Conservation (phyloP, 2,329 filamentous ascomycete genomes). For the Xylariaceae sp. region DNA sequence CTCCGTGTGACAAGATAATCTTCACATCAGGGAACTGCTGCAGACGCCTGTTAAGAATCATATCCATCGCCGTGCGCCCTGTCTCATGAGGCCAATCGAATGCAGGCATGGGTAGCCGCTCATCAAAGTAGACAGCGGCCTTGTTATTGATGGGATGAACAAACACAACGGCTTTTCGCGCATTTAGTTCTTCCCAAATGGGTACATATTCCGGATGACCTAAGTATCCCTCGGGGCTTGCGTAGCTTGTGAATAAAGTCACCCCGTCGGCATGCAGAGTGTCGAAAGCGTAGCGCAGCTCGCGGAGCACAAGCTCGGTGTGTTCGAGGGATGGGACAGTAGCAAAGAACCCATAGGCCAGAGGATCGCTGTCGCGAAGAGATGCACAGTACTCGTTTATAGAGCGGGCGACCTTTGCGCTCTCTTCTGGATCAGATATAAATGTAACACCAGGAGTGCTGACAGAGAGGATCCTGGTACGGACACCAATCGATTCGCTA, state of each 20-base stretch:
- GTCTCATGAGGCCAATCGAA: constrained; percentile 3
- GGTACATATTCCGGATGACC: background rate
- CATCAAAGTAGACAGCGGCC: background rate
- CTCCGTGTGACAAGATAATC: background rate
- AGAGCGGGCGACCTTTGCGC: background rate
- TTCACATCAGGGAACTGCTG: background rate
- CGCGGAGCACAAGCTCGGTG: background rate
- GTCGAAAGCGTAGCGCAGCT: background rate
- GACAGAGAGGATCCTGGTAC: constrained; percentile 11
- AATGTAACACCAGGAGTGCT: background rate
- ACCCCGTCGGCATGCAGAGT: background rate
- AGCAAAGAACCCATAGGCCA: background rate
- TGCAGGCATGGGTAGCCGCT: background rate
- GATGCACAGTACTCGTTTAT: constrained; percentile 7
- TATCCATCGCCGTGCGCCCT: background rate
- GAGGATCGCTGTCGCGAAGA: background rate
- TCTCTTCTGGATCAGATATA: constrained; percentile 1
- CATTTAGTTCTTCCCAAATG: background rate
- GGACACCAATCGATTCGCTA: background rate
- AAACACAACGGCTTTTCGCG: background rate
- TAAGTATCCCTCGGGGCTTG: background rate
- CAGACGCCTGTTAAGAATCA: background rate
- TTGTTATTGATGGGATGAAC: background rate
- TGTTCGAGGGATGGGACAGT: constrained; percentile 7
- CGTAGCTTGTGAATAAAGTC: background rate